Base-by-base conservation (phyloP, 2,329 filamentous ascomycete genomes). In the Aspergillus transmontanensis region DNA sequence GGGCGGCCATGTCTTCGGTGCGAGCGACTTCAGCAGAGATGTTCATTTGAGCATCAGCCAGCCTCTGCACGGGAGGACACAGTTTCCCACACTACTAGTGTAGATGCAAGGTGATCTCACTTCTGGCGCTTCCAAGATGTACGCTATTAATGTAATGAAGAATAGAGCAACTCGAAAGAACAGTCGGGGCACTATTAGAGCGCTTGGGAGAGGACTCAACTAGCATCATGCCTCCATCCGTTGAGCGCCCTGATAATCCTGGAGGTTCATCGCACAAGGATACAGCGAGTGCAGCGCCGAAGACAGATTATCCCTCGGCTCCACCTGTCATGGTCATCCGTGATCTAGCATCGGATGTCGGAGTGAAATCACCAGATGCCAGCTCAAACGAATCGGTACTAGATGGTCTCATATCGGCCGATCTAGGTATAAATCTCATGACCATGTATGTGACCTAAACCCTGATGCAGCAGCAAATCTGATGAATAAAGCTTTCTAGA, bases 1-100 rank as follows among this genome's bases (percentile, higher is more conserved):
- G 66, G 74, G 19, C 71, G 71, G 57, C 65, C 72, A 21, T 81
- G 79, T 64, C 66, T 80, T 10, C 71, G 79, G 41, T 81, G 79
- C 62, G 73, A 76, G 50, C 72, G 73, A 41, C 69, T 80, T 21
- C 71, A 68, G 6, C 74, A 78, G 34, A 58, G 64, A 21, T 81
- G 79, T 61, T 80, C 77, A 1, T 68, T 79, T 16, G 48, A 63
- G 51, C 50, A 60, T 4, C 32, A 41, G 21, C 23, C 1, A 26
- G n/a, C n/a, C 19, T n/a, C 11, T 39, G 39, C 41, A n/a, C 46
- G 19, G 16, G 19, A 36, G 4, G 2, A 21, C n/a, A 16, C 3
- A 19, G 3, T 23, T 36, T n/a, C 34, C 2, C 21, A 30, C 2
- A 32, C 14, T 16, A 12, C 23, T 3, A 39, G 6, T 32, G 46